phyloP scores from a whole-genome alignment of 1,284 basidiomycete species.

The Rhodotorula sp. region DNA sequence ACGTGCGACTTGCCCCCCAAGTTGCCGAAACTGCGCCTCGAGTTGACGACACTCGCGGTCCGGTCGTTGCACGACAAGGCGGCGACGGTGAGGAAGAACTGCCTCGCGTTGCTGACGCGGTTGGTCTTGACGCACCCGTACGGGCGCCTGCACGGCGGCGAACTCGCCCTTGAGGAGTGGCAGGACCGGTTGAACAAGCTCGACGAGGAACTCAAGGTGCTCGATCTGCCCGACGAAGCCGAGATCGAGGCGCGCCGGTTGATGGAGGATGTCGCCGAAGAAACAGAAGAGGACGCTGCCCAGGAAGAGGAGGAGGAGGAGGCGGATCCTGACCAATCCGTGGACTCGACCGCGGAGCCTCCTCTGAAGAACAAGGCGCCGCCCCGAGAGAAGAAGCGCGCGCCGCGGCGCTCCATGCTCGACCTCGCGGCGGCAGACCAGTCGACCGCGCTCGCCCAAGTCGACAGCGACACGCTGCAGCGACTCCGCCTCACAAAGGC shows the following conservation, averaged over 20 bases:
- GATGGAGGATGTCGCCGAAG: slow-evolving; percentile 51
- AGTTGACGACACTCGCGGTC: slow-evolving; percentile 72
- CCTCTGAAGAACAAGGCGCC: slow-evolving; percentile 45
- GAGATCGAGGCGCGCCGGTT: slow-evolving; percentile 47
- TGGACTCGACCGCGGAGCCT: slow-evolving; percentile 45
- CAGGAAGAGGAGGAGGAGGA: slow-evolving; percentile 46
- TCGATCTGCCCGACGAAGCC: slow-evolving; percentile 57
- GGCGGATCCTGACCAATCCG: slow-evolving; percentile 53
- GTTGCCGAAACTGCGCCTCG: slow-evolving; percentile 83
- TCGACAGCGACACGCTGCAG: slow-evolving; percentile 56
- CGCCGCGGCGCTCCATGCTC: slow-evolving; percentile 18
- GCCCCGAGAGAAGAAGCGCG: slow-evolving; percentile 40
- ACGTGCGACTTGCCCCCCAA: slow-evolving; percentile 68
- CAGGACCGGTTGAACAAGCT: slow-evolving; percentile 64
- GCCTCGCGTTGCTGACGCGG: slow-evolving; percentile 73
- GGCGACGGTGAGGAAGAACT: slow-evolving; percentile 79
- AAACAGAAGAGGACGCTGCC: slow-evolving; percentile 46
- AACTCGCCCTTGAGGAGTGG: slow-evolving; percentile 72
- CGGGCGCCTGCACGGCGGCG: slow-evolving; percentile 78
- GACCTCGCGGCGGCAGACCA: slow-evolving; percentile 54
- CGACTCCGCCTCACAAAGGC: slow-evolving; percentile 77
- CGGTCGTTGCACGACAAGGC: slow-evolving; percentile 87
- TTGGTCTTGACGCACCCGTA: slow-evolving; percentile 89
- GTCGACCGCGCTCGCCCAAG: slow-evolving; percentile 59
- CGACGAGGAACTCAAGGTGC: slow-evolving; percentile 58